Percentiles rank a stretch among this genome's conserved stretches.
Evolutionary conservation across 441 rosid genomes (phyloP).

Genomic region (Pelargonium citronellum): DNA sequence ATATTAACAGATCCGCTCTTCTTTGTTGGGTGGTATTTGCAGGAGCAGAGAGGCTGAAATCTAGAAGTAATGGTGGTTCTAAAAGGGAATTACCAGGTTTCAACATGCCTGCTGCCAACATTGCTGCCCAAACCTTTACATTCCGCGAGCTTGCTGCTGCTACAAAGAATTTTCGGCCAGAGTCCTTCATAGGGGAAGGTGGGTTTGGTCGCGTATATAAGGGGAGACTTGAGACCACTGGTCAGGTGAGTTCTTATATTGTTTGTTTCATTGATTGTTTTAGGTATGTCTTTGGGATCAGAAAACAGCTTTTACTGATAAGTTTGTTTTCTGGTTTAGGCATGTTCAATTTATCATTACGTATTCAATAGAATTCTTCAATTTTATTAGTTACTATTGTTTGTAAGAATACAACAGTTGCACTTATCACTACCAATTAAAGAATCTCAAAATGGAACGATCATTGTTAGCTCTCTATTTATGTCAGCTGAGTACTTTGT

Average conservation of each 20-base stretch:
- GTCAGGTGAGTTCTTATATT: constrained; percentile 52
- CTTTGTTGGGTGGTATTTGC: constrained; percentile 29
- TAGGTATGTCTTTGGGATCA: not conserved
- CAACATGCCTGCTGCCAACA: constrained; percentile 47
- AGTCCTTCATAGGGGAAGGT: constrained; percentile 91
- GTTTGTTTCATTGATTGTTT: not conserved
- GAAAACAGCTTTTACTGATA: no score
- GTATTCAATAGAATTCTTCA: not conserved
- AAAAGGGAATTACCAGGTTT: constrained; percentile 52
- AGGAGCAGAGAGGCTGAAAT: constrained; percentile 72
- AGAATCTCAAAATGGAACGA: no score
- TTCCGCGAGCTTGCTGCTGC: constrained; percentile 88
- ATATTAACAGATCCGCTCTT: constrained; percentile 7
- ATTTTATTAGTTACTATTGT: no score
- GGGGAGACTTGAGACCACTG: constrained; percentile 77
- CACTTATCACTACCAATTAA: no score
- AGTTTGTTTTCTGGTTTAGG: no score
- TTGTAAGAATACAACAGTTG: no score
- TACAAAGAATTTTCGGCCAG: constrained; percentile 83
- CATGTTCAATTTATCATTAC: not conserved
- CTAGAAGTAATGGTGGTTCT: constrained; percentile 58
- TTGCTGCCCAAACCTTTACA: constrained; percentile 82
- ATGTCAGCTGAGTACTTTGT: no score
- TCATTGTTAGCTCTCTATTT: no score
- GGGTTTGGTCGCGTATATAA: constrained; percentile 95